Conservation (phyloP, 805 yeast species). For the Kodamaea fukazawae region DNA sequence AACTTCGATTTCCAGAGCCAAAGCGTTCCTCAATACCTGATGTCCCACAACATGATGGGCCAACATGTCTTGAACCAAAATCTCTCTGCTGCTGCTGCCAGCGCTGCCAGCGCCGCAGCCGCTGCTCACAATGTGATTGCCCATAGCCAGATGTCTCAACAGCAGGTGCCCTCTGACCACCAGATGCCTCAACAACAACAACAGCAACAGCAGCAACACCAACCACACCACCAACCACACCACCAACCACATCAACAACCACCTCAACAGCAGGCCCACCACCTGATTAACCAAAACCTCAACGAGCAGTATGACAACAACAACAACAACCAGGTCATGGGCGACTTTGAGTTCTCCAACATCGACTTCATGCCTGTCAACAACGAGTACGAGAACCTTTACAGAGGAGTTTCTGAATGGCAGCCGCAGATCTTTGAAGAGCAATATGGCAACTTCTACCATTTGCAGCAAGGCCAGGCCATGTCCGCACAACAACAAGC, state of each 20-base stretch:
- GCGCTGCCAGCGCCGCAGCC: not conserved
- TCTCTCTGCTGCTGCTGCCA: not conserved
- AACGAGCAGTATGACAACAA: constrained; percentile 3
- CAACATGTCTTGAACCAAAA: not conserved
- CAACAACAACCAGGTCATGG: not conserved
- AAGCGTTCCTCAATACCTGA: too few species aligned
- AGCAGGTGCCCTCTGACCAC: not conserved
- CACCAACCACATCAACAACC: constrained; percentile 3
- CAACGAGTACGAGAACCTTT: not conserved
- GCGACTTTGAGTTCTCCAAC: not conserved
- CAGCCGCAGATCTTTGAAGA: too few species aligned
- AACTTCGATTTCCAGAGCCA: too few species aligned
- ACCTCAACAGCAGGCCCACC: constrained; percentile 8
- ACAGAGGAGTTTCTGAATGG: not conserved
- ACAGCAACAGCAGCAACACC: not conserved
- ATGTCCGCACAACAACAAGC: too few species aligned
- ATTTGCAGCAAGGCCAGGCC: not conserved
- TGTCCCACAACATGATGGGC: too few species aligned
- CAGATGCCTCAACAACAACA: constrained; percentile 2
- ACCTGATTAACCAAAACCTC: constrained; percentile 3
- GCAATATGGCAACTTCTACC: not conserved
- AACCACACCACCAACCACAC: constrained; percentile 1
- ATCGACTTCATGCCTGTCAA: not conserved
- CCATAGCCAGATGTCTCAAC: not conserved
- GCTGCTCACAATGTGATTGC: constrained; percentile 1